Evolutionary conservation across 2,329 filamentous ascomycete species (phyloP).

Genomic region (Paramyrothecium sp.): DNA sequence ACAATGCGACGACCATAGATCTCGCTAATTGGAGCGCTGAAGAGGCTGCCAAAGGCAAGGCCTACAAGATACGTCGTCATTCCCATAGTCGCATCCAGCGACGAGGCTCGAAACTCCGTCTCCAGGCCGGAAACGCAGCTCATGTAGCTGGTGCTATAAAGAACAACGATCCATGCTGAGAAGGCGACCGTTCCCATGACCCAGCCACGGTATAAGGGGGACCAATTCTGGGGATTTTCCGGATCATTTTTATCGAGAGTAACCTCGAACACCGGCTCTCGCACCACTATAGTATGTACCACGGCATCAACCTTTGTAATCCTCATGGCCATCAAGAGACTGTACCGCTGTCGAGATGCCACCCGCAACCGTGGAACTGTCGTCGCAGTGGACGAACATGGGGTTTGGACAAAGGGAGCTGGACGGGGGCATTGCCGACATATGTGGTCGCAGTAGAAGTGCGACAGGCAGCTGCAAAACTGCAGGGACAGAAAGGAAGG

Average conservation of each 20-base stretch:
- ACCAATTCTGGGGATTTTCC: constrained; percentile 69
- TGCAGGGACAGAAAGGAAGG: too few relatives aligned
- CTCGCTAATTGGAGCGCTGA: constrained; percentile 68
- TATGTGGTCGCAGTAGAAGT: too few relatives aligned
- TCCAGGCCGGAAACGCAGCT: constrained; percentile 65
- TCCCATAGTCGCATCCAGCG: constrained; percentile 63
- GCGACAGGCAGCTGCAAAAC: too few relatives aligned
- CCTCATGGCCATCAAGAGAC: not conserved
- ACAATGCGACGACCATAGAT: constrained; percentile 62
- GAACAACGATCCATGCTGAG: constrained; percentile 43
- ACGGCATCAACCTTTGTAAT: not conserved
- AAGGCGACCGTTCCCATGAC: constrained; percentile 34
- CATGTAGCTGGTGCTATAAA: constrained; percentile 74
- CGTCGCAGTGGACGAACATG: not conserved
- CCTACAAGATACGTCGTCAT: constrained; percentile 73
- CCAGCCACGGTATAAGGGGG: constrained; percentile 40
- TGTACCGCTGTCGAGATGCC: not conserved
- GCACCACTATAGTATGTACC: not conserved
- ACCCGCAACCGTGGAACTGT: not conserved
- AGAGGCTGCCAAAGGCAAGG: constrained; percentile 63
- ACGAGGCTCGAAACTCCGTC: constrained; percentile 55
- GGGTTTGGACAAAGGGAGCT: not conserved
- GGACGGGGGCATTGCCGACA: too few relatives aligned
- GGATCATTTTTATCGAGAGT: constrained; percentile 62
- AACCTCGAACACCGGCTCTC: constrained; percentile 59